phyloP scores from a whole-genome alignment of 352 stramenopile species.

The Globisporangium apiculatum region DNA sequence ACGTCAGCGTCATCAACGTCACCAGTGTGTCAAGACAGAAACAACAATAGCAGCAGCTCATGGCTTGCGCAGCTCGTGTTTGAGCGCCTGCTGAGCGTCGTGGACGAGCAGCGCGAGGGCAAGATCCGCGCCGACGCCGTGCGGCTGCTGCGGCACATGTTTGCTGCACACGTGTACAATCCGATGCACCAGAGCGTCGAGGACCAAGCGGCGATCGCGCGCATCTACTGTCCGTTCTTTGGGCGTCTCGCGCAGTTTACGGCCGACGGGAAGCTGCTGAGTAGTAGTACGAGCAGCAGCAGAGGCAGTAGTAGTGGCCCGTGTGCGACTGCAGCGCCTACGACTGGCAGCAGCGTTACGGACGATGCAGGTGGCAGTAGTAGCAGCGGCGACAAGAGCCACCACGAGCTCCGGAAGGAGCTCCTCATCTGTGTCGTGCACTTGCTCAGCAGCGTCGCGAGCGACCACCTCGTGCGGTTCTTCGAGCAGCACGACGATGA shows the following conservation, averaged over 20 bases:
- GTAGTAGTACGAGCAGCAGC: slow-evolving; percentile 1
- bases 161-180: slow-evolving; percentile 55
- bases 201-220: slow-evolving; percentile 49
- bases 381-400: slow-evolving; percentile 2
- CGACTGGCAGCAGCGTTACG: neutral
- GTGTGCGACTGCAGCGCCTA: neutral
- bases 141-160: slow-evolving; percentile 51
- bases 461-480: slow-evolving; percentile 29
- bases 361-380: neutral
- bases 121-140: slow-evolving; percentile 46
- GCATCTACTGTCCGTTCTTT: slow-evolving; percentile 58
- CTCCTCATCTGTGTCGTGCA: slow-evolving; percentile 56
- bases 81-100: slow-evolving; percentile 38
- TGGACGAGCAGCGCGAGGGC: slow-evolving; percentile 55
- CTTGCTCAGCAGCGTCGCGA: slow-evolving; percentile 53
- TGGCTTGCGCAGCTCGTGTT: slow-evolving; percentile 60
- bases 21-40: too few species aligned
- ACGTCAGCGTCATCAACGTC: too few species aligned
- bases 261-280: slow-evolving; percentile 35
- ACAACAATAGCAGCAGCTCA: neutral
- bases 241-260: slow-evolving; percentile 38
- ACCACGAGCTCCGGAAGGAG: slow-evolving; percentile 45
- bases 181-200: slow-evolving; percentile 26
- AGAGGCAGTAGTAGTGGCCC: neutral
- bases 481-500: slow-evolving; percentile 21